Base-by-base conservation (phyloP, 163 green algal genomes). In the Scenedesmus sp. region DNA sequence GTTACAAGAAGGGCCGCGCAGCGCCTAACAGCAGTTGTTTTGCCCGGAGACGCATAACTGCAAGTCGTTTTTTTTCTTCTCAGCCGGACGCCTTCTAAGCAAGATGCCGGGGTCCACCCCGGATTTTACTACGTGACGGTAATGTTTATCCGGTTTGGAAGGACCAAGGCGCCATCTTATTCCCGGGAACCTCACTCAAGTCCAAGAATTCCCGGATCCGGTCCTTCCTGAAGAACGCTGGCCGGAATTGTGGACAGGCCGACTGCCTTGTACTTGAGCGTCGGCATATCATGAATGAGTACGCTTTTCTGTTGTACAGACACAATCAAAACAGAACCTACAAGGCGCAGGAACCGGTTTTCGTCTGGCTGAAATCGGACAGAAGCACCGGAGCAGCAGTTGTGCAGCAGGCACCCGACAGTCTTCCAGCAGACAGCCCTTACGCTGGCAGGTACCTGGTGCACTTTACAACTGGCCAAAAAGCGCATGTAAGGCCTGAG, bases 301-400 rank as follows among this genome's bases (percentile, higher is more conserved):
- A 87, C 35, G 42, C n/a, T 0, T 78, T 87, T 53, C n/a, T 9
- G 13, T 5, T 87, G 4, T 87, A 87, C 35, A 78, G 26, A 18
- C n/a, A 87, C 26, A 24, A 79, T 24, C 30, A 56, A 35, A 24
- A 1, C 10, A 24, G 35, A 56, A 56, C 46, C 53, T 78, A 56
- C 30, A 1, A 35, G 24, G 42, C 2, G 68, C 76, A 35, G 30
- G 81, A 86, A n/a, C 30, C 81, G 37, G 81, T 86, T 15, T 89
- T 83, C 65, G 85, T 89, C 16, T 89, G 85, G 85, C 85, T 89
- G 1, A 91, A 72, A 30, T 91, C 87, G n/a, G 49, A 91, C 76
- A 79, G 49, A 1, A 76, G 61, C 56, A 87, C 87, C 3, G 87
- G 87, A 4, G 7, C 15, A 35, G 87, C 87, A n/a, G 61, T 81